A percentile compares a stretch with the other conserved stretches of the same genome.
Evolutionary conservation across 2,329 filamentous ascomycete species (phyloP).

Genomic region (Cladosporium oxysporum): DNA sequence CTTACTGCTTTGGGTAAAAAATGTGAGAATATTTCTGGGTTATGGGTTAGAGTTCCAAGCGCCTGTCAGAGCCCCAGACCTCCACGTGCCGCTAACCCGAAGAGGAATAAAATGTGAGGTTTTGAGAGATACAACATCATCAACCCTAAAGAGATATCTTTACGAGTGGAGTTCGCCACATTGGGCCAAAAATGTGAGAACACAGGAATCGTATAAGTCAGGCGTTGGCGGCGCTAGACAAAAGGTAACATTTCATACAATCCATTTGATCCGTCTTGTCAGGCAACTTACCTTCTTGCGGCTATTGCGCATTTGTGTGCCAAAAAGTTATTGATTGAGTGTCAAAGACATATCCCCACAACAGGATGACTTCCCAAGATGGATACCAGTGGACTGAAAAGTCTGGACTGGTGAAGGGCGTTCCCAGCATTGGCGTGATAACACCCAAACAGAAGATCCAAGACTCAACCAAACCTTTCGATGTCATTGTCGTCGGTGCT

Average conservation of each 20-base stretch:
- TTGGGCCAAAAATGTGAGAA: background rate
- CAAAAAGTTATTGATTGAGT: background rate
- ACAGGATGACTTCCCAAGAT: background rate
- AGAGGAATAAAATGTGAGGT: background rate
- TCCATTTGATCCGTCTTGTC: background rate
- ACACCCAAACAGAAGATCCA: slow-evolving; percentile 14
- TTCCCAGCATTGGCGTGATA: background rate
- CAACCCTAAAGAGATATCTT: background rate
- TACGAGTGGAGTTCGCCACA: background rate
- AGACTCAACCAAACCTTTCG: slow-evolving; percentile 9
- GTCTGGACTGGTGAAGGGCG: background rate
- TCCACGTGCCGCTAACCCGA: background rate
- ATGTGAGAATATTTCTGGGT: background rate
- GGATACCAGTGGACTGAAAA: background rate
- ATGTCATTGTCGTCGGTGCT: slow-evolving; percentile 44
- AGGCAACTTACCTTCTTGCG: background rate
- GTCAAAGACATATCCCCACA: background rate
- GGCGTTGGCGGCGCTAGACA: background rate
- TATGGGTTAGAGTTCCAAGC: background rate
- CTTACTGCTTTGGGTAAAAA: background rate
- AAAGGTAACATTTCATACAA: background rate
- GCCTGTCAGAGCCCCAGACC: background rate
- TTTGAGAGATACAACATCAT: background rate
- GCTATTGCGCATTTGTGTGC: background rate
- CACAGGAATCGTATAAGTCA: background rate